Percentiles rank a stretch among this genome's conserved stretches.
Conservation (phyloP, 2,329 filamentous ascomycete species). For the Aspergillus pseudoglaucus region DNA sequence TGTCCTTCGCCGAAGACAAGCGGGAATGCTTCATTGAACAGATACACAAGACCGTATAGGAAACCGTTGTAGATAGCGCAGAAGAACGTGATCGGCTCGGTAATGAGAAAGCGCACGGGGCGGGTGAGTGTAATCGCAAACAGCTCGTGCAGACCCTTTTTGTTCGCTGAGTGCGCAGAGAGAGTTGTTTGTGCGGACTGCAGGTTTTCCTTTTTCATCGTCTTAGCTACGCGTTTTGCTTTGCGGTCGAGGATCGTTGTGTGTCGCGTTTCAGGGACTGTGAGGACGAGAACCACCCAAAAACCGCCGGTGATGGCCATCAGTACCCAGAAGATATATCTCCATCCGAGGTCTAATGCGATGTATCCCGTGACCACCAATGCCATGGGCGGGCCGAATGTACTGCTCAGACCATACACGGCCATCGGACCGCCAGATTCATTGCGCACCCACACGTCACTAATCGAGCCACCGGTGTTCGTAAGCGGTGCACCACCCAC, state of each 20-base stretch:
- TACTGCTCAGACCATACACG: slow-evolving; percentile 30
- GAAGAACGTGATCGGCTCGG: slow-evolving; percentile 23
- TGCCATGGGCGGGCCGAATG: slow-evolving; percentile 29
- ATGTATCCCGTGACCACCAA: slow-evolving; percentile 31
- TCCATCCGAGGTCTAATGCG: slow-evolving; percentile 36
- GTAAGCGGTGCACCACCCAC: slow-evolving; percentile 28
- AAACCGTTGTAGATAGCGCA: slow-evolving; percentile 48
- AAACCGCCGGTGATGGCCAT: slow-evolving; percentile 49
- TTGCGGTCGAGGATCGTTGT: slow-evolving; percentile 51
- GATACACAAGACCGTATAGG: slow-evolving; percentile 67
- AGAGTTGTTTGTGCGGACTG: slow-evolving; percentile 55
- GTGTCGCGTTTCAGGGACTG: slow-evolving; percentile 50
- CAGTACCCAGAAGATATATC: slow-evolving; percentile 57
- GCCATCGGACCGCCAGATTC: slow-evolving; percentile 27
- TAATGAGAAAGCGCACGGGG: slow-evolving; percentile 43
- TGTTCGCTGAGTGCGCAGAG: slow-evolving; percentile 26
- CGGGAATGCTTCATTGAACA: slow-evolving; percentile 64
- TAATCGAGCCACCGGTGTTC: slow-evolving; percentile 25
- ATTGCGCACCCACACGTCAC: slow-evolving; percentile 28
- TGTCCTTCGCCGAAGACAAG: slow-evolving; percentile 60
- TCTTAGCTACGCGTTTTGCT: slow-evolving; percentile 46
- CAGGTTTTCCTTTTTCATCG: slow-evolving; percentile 41
- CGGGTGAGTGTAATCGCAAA: slow-evolving; percentile 64
- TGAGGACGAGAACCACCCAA: slow-evolving; percentile 42
- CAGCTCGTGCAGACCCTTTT: slow-evolving; percentile 65